Evolutionary conservation across 2,329 filamentous ascomycete species (phyloP).

Genomic region (Penicillium rolfsii): DNA sequence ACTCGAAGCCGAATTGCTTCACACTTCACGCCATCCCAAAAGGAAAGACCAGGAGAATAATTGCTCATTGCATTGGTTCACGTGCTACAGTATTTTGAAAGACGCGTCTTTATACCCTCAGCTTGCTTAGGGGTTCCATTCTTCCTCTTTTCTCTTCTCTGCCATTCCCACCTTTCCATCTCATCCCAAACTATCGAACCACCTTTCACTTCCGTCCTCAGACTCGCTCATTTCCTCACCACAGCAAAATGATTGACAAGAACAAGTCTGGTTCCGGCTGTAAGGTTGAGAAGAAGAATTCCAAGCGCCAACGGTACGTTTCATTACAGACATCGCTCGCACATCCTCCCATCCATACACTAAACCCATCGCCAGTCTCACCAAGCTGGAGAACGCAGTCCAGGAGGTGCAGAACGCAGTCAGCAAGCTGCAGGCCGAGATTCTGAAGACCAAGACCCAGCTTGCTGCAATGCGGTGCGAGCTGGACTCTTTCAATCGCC

Average conservation of each 20-base stretch:
- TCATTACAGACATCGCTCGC: background rate
- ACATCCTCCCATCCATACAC: background rate
- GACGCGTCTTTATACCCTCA: background rate
- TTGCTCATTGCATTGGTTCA: background rate
- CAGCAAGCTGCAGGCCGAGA: background rate
- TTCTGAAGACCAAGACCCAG: background rate
- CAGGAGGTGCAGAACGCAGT: background rate
- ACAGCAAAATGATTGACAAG: background rate
- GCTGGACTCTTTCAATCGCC: background rate
- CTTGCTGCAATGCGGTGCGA: background rate
- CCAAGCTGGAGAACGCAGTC: background rate
- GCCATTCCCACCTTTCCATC: background rate
- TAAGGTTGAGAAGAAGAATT: background rate
- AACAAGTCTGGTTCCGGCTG: background rate
- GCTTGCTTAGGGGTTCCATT: background rate
- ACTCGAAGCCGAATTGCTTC: background rate
- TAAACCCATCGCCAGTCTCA: background rate
- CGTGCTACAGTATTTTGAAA: background rate
- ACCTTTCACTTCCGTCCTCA: background rate
- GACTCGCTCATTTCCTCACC: background rate
- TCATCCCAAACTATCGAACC: background rate
- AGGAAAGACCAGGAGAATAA: background rate
- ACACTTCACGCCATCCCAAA: background rate
- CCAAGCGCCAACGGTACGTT: background rate
- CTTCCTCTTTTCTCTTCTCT: background rate